Percentiles rank a stretch among this genome's conserved stretches.
Conservation (phyloP, 106 monocot species). For the Allium cepa region DNA sequence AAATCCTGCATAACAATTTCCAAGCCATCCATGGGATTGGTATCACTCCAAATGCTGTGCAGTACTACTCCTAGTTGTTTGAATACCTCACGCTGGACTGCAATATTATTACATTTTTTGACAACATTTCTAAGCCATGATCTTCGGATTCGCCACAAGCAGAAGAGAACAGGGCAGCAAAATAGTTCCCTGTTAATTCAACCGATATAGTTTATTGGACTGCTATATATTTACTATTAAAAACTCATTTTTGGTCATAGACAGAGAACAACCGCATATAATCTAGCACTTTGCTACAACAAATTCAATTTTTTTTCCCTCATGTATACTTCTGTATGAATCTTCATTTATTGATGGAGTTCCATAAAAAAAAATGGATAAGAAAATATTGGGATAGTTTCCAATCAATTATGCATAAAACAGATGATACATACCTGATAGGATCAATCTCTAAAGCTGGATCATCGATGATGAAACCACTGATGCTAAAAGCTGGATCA, state of each 20-base stretch:
- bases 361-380: too few species aligned
- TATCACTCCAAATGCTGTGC: constrained; percentile 43
- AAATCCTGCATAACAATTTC: constrained; percentile 73
- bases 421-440: constrained; percentile 45
- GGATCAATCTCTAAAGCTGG: constrained; percentile 72
- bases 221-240: too few species aligned
- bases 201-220: constrained; percentile 5
- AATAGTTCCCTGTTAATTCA: constrained; percentile 55
- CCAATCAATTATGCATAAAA: neutral
- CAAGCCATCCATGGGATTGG: constrained; percentile 24
- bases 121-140: constrained; percentile 85
- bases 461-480: constrained; percentile 83
- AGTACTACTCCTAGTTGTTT: constrained; percentile 57
- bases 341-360: too few species aligned
- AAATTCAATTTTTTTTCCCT: too few species aligned
- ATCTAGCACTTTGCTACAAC: too few species aligned
- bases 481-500: constrained; percentile 65
- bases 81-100: constrained; percentile 70
- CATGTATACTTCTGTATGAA: too few species aligned
- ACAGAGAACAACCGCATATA: too few species aligned
- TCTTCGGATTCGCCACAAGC: constrained; percentile 77
- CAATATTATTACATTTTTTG: constrained; percentile 56
- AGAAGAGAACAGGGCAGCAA: constrained; percentile 76
- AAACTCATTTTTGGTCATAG: too few species aligned
- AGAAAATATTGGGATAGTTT: neutral